Percentiles rank a stretch among this genome's conserved stretches.
These are phyloP conservation scores for Hymenoscyphus linearis DNA, from an alignment of 2,329 filamentous ascomycete genomes.

Conservation along the genomic window DNA sequence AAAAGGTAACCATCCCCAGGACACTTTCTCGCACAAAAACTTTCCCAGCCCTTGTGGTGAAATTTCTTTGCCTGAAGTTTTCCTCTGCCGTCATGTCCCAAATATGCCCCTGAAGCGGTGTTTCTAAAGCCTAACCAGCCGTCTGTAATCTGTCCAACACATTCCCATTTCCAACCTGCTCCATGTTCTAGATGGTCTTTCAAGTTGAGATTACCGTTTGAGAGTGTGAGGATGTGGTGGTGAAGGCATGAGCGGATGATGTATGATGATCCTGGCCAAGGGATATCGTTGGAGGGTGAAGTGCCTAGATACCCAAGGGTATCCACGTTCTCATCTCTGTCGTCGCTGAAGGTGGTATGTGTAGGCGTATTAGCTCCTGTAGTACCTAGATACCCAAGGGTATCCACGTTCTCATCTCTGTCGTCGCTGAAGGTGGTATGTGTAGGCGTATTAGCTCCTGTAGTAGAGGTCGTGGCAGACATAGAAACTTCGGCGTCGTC, in stretches of 20 bases:
- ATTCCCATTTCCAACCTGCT: background rate
- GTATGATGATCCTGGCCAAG: background rate
- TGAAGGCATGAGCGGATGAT: background rate
- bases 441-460: background rate
- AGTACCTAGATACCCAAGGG: no score
- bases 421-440: background rate
- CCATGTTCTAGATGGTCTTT: background rate
- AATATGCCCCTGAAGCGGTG: background rate
- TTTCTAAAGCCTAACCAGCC: background rate
- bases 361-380: background rate
- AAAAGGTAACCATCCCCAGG: background rate
- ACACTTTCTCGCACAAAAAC: background rate
- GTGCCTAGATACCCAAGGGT: background rate
- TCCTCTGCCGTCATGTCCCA: background rate
- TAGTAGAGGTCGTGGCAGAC: background rate
- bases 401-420: background rate
- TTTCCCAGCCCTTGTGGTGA: background rate
- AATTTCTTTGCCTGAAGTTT: background rate
- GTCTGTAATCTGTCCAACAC: background rate
- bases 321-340: background rate
- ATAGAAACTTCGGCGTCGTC: background rate
- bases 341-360: background rate
- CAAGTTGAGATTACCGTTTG: background rate
- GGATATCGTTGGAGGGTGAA: background rate
- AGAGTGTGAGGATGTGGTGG: background rate